These are phyloP conservation scores for Curvularia hawaiiensis DNA, from an alignment of 2,329 filamentous ascomycete genomes.

Conservation along the genomic window DNA sequence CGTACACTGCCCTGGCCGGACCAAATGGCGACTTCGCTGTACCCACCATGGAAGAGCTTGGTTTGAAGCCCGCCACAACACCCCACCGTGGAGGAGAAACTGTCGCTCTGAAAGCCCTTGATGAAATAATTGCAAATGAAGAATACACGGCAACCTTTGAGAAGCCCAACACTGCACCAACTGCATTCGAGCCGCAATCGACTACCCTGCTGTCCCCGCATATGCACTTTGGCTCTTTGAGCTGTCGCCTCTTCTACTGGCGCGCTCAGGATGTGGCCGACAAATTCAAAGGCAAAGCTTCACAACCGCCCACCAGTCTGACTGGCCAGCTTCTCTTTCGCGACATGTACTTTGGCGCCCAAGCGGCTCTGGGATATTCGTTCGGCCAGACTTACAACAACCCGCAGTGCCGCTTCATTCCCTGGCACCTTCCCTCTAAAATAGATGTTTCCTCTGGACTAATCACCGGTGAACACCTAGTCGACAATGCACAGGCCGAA, in stretches of 20 bases:
- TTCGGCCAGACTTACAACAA: conserved; percentile 72
- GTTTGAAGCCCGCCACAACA: conserved; percentile 64
- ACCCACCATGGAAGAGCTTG: conserved; percentile 74
- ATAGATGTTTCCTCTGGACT: conserved; percentile 51
- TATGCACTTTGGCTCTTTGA: conserved; percentile 75
- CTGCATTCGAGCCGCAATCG: conserved; percentile 72
- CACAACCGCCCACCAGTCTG: conserved; percentile 68
- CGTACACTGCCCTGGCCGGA: conserved; percentile 67
- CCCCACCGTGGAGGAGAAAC: conserved; percentile 74
- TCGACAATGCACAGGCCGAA: conserved; percentile 68
- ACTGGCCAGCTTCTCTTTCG: conserved; percentile 76
- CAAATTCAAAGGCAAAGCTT: conserved; percentile 60
- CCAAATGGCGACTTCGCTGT: conserved; percentile 71
- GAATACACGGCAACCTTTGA: conserved; percentile 75
- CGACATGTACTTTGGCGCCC: conserved; percentile 83
- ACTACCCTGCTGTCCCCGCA: conserved; percentile 76
- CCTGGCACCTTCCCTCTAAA: conserved; percentile 75
- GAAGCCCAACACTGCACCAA: conserved; percentile 77
- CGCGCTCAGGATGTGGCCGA: conserved; percentile 67
- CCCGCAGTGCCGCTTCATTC: conserved; percentile 71
- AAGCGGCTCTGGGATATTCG: conserved; percentile 67
- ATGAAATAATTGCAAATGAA: conserved; percentile 64
- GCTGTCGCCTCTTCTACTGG: conserved; percentile 76
- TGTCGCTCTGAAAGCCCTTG: conserved; percentile 63
- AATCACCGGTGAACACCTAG: conserved; percentile 64